Evolutionary conservation across 495 filamentous ascomycete species (phyloP), one percentile per base, ranked within the genome.

Genomic region (Aspergillus cristatus): DNA sequence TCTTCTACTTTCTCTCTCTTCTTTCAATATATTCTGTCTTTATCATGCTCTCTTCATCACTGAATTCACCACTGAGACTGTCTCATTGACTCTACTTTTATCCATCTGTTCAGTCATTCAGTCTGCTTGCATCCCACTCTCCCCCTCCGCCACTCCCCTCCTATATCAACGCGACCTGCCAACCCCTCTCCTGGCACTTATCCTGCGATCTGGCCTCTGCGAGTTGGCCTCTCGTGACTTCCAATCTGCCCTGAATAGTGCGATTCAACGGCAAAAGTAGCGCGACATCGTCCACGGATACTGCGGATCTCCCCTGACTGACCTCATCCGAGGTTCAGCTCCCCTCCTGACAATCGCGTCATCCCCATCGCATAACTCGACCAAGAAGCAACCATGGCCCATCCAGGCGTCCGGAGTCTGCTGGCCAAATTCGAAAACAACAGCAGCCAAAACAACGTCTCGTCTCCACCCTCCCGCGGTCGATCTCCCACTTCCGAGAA

Each of bases 381-480:
- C 28, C n/a, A n/a, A n/a, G n/a, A n/a, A n/a, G n/a, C n/a, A n/a
- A n/a, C n/a, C n/a, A n/a, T n/a, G n/a, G n/a, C n/a, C n/a, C 63
- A 63, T 34, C 67, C 69, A 34, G 76, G 75, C 32, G 74, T 82
- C 43, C 68, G 74, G 57, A 86, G 82, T 64, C 75, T 95, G 42
- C 76, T 86, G 39, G 88, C 88, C 49, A 86, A 85, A 71, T 95
- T 95, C 55, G 88, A 95, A 69, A 79, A 75, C 52, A 24, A 24
- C 20, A 8, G 20, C 20, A 24, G 8, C 20, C 20, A 24, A 8
- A 24, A 24, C 8, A 24, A 24, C 8, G 8, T 62, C 32, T 38
- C 64, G 38, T 78, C 76, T 31, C 76, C 82, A 37, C 80, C 81
- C 22, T 77, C 82, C 40, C 78, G 84, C 55, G 84, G 85, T 40